Conservation (phyloP, 306 rosid genomes). For the Cicer chorassanicum region DNA sequence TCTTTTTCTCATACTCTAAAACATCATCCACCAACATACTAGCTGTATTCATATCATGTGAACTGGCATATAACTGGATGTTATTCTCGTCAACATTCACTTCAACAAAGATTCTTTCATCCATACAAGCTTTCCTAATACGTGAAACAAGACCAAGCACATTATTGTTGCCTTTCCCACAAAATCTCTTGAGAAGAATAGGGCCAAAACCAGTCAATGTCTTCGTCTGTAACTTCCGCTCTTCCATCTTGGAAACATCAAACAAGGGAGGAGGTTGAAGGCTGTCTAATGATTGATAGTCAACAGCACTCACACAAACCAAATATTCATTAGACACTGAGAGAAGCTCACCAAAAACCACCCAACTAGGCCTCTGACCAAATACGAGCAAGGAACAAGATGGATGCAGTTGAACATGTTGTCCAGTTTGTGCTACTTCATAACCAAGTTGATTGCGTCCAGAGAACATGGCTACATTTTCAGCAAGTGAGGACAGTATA, state of each 20-base stretch:
- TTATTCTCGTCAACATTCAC: slow-evolving; percentile 68
- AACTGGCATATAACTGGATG: slow-evolving; percentile 63
- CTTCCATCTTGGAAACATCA: slow-evolving; percentile 63
- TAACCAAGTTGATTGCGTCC: slow-evolving; percentile 83
- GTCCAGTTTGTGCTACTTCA: slow-evolving; percentile 82
- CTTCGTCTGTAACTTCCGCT: slow-evolving; percentile 59
- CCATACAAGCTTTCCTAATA: slow-evolving; percentile 58
- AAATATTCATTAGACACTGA: slow-evolving; percentile 72
- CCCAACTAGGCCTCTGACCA: slow-evolving; percentile 89
- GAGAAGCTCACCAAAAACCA: slow-evolving; percentile 82
- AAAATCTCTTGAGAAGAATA: slow-evolving; percentile 73
- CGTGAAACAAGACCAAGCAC: slow-evolving; percentile 60
- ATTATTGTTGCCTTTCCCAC: slow-evolving; percentile 76
- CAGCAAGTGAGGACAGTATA: slow-evolving; percentile 82
- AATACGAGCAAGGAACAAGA: slow-evolving; percentile 84
- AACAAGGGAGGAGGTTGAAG: slow-evolving; percentile 74
- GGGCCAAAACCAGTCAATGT: slow-evolving; percentile 72
- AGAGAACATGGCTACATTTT: slow-evolving; percentile 91
- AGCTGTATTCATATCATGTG: slow-evolving; percentile 63
- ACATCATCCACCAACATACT: slow-evolving; percentile 48
- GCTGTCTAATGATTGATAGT: slow-evolving; percentile 54
- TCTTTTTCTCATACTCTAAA: slow-evolving; percentile 66
- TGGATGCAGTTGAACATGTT: slow-evolving; percentile 84
- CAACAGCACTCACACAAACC: slow-evolving; percentile 78
- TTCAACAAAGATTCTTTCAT: slow-evolving; percentile 70